phyloP scores from a whole-genome alignment of 2,329 filamentous ascomycete species.

The Monosporascus sp. region DNA sequence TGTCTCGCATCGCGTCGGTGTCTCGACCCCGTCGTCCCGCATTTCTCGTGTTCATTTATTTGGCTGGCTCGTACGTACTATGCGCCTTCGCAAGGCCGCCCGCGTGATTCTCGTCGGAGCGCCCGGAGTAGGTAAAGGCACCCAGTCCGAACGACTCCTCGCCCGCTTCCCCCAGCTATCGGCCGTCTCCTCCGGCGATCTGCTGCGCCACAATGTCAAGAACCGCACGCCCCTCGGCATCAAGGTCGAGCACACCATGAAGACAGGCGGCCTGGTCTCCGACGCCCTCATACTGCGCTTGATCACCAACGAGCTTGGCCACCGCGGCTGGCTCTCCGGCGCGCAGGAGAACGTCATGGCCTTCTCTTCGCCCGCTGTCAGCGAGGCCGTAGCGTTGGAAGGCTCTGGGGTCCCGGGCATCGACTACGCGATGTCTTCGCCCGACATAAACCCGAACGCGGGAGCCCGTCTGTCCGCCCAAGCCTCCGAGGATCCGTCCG shows the following conservation, averaged over 20 bases:
- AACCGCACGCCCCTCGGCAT: slow-evolving; percentile 81
- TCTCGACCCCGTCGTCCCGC: slow-evolving; percentile 2
- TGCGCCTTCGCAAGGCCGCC: slow-evolving; percentile 73
- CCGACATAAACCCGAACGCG: slow-evolving; percentile 33
- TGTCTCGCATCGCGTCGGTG: no score
- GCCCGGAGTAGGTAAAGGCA: slow-evolving; percentile 96
- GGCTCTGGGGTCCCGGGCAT: slow-evolving; percentile 23
- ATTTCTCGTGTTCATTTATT: not conserved
- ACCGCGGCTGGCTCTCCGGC: slow-evolving; percentile 73
- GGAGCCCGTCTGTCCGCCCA: slow-evolving; percentile 30
- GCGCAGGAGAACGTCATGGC: slow-evolving; percentile 45
- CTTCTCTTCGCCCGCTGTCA: slow-evolving; percentile 37
- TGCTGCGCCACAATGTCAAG: slow-evolving; percentile 89
- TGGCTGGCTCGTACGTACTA: slow-evolving; percentile 26
- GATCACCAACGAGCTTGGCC: slow-evolving; percentile 82
- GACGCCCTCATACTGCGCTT: slow-evolving; percentile 88
- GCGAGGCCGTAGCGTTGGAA: slow-evolving; percentile 36
- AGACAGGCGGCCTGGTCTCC: slow-evolving; percentile 80
- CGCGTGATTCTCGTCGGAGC: slow-evolving; percentile 92
- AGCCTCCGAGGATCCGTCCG: slow-evolving; percentile 64
- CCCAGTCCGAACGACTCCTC: slow-evolving; percentile 85
- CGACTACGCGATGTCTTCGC: slow-evolving; percentile 36
- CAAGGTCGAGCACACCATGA: slow-evolving; percentile 85
- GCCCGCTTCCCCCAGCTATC: slow-evolving; percentile 82
- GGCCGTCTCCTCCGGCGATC: slow-evolving; percentile 88